Percentiles rank a stretch among this genome's conserved stretches.
These are phyloP conservation scores for Neoascochyta sp. DNA, from an alignment of 2,329 filamentous ascomycete species.

Conservation along the genomic window DNA sequence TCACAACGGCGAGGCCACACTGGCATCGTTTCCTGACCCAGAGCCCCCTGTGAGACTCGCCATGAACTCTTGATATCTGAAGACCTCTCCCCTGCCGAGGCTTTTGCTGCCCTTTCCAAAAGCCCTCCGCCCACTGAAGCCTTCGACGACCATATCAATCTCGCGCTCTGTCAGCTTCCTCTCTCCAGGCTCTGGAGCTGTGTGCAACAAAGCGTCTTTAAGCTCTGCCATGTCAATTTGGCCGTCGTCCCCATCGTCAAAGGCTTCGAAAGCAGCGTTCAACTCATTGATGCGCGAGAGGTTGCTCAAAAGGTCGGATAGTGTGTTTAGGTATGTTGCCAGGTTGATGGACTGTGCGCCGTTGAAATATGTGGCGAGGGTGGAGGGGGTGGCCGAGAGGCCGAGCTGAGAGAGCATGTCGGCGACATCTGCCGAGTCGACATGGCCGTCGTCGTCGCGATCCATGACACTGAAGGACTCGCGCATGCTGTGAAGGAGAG, in stretches of 20 bases:
- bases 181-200: constrained; percentile 61
- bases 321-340: constrained; percentile 76
- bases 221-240: constrained; percentile 83
- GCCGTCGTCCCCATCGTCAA: constrained; percentile 92
- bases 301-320: constrained; percentile 69
- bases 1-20: too few species aligned
- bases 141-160: constrained; percentile 80
- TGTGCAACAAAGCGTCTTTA: constrained; percentile 76
- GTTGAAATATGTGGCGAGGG: constrained; percentile 77
- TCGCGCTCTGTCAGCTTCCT: constrained; percentile 49
- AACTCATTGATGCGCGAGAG: constrained; percentile 78
- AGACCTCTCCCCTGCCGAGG: constrained; percentile 72
- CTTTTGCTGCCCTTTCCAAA: constrained; percentile 62
- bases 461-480: constrained; percentile 94
- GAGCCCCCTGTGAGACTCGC: constrained; percentile 45
- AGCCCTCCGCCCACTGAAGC: constrained; percentile 78
- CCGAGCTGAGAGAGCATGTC: constrained; percentile 87
- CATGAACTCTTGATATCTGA: constrained; percentile 91
- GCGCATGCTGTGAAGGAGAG: constrained; percentile 80
- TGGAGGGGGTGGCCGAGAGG: constrained; percentile 66
- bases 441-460: constrained; percentile 76
- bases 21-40: too few species aligned
- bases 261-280: constrained; percentile 85
- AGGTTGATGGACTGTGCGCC: constrained; percentile 71
- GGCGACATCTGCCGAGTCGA: constrained; percentile 77